Evolutionary conservation across 2,329 filamentous ascomycete species (phyloP).

Genomic region (Bipolaris bicolor): DNA sequence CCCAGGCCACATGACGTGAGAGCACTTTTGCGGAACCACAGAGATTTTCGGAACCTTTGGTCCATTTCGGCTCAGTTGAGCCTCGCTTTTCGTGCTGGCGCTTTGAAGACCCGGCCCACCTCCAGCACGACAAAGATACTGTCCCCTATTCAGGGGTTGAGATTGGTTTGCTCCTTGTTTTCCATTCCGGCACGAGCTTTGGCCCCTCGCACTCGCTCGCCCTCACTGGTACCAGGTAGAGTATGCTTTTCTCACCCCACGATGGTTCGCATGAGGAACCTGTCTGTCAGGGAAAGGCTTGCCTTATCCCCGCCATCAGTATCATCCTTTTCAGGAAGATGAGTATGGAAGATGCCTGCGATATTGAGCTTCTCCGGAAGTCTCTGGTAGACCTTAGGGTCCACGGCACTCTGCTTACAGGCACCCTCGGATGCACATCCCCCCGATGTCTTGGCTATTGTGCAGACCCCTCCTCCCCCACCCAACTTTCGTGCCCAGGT

Average conservation of each 20-base stretch:
- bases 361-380: constrained; percentile 23
- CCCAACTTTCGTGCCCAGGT: background rate
- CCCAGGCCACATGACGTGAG: background rate
- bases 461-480: constrained; percentile 12
- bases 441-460: constrained; percentile 19
- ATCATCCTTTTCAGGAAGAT: constrained; percentile 29
- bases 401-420: constrained; percentile 31
- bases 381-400: constrained; percentile 30
- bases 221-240: constrained; percentile 21
- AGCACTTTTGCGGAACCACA: background rate
- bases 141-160: constrained; percentile 10
- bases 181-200: constrained; percentile 8
- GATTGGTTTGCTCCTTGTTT: constrained; percentile 14
- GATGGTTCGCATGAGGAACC: constrained; percentile 29
- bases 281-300: constrained; percentile 26
- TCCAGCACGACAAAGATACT: constrained; percentile 2
- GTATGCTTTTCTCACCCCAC: constrained; percentile 22
- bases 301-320: constrained; percentile 29
- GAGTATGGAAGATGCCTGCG: constrained; percentile 37
- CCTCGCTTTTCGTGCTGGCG: constrained; percentile 3
- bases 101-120: constrained; percentile 8
- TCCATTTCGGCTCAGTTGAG: background rate
- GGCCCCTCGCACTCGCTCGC: constrained; percentile 4
- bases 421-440: constrained; percentile 25
- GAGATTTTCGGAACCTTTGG: background rate